Percentiles rank a stretch among this genome's conserved stretches.
Evolutionary conservation across 2,329 filamentous ascomycete genomes (phyloP).

Genomic region (Beauveria caledonica): DNA sequence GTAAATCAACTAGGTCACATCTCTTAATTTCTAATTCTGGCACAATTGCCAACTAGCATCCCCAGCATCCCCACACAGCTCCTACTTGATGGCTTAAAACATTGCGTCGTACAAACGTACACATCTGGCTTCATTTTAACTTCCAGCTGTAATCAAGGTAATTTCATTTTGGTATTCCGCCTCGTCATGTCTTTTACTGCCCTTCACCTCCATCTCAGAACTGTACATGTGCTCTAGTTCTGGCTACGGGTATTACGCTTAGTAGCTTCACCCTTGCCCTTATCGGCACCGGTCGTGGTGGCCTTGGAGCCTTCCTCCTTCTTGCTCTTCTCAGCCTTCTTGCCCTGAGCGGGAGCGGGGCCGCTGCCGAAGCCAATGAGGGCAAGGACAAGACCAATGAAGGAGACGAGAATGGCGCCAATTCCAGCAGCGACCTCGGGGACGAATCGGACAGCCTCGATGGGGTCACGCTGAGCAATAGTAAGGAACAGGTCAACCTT

Average conservation of each 20-base stretch:
- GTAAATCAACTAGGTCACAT: neutral
- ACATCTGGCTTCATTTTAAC: slow-evolving; percentile 8
- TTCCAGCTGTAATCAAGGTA: slow-evolving; percentile 6
- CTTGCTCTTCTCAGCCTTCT: slow-evolving; percentile 64
- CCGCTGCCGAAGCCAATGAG: slow-evolving; percentile 57
- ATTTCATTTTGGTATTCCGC: slow-evolving; percentile 8
- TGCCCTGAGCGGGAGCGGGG: slow-evolving; percentile 60
- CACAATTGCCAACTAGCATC: neutral
- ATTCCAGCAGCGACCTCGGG: slow-evolving; percentile 84
- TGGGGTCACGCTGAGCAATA: slow-evolving; percentile 70
- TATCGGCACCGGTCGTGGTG: slow-evolving; percentile 54
- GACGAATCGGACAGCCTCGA: slow-evolving; percentile 80
- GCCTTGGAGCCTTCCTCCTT: slow-evolving; percentile 57
- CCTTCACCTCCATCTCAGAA: neutral
- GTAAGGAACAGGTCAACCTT: slow-evolving; percentile 88
- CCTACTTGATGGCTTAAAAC: neutral
- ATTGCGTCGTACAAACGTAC: slow-evolving; percentile 9
- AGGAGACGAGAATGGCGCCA: slow-evolving; percentile 58
- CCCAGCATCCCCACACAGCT: neutral
- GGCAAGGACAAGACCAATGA: slow-evolving; percentile 63
- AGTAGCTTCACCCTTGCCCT: slow-evolving; percentile 64
- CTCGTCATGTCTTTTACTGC: neutral
- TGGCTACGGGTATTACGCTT: slow-evolving; percentile 53
- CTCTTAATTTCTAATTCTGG: neutral
- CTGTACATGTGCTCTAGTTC: slow-evolving; percentile 30